Base-by-base conservation (phyloP, 2,329 filamentous ascomycete species). In the Thelonectria discophora region DNA sequence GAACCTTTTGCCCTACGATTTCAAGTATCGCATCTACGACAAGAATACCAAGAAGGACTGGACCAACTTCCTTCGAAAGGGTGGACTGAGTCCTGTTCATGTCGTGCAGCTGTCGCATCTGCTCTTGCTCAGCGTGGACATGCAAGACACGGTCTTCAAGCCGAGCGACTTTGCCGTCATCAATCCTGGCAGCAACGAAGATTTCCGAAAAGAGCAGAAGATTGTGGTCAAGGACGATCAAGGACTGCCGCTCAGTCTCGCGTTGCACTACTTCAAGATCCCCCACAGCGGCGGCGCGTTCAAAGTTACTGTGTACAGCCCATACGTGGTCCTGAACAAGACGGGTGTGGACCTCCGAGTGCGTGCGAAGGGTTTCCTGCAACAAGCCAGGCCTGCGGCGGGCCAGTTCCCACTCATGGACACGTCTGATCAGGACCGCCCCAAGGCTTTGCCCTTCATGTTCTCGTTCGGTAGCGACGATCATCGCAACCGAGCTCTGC, bases 21-120 rank as follows among this genome's bases (percentile, higher is more conserved):
- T 99, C 87, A 98, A 99, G 78, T 99, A 99, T 76, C 89, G 94
- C 57, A 98, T 99, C 57, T 99, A 98, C 73, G 95, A 99, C 81
- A 97, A 96, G 80, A 96, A 97, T 76, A 97, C 94, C 0, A 96
- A 94, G 82, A 97, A 96, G 75, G 95, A 99, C 75, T 99, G 95
- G 95, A 96, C 93, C 5, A 99, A 99, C 76, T 99, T 99, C 79
- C 81, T 99, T 48, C 88, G 95, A 59, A 98, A 97, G 77, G 95
- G 96, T 24, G 96, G 96, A 13, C 90, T 98, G 58, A 99, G 95
- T 75, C 96, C 96, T 1, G 94, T 99, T 0, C 95, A 99, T 74
- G 94, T 98, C 10, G 94, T 98, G 17, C 94, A 99, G 77, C 83
- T 99, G 18, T 97, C 94, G 1, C 96, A 98, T 77, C 83, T 99